Conservation (phyloP, 2,329 filamentous ascomycete species). For the Scytalidium sp. region DNA sequence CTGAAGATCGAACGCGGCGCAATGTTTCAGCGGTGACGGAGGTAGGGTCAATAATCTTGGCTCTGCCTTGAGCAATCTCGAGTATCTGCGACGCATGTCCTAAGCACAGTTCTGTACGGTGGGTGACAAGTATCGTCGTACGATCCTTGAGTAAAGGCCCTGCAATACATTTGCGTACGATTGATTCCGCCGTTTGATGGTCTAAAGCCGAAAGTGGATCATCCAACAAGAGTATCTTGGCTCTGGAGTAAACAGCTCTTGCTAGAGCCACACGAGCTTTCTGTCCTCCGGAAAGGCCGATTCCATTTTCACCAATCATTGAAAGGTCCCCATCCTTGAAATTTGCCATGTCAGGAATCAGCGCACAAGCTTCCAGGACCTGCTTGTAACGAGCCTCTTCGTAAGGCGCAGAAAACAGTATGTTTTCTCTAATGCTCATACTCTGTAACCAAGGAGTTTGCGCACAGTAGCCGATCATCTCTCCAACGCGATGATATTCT, state of each 20-base stretch:
- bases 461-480: constrained; percentile 60
- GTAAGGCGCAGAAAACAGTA: constrained; percentile 62
- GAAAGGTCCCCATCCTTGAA: constrained; percentile 64
- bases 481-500: constrained; percentile 45
- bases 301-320: constrained; percentile 58
- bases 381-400: constrained; percentile 67
- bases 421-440: constrained; percentile 68
- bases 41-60: constrained; percentile 19
- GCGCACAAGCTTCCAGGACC: constrained; percentile 63
- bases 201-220: constrained; percentile 59
- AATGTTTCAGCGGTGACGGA: constrained; percentile 21
- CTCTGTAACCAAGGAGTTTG: constrained; percentile 68
- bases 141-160: constrained; percentile 52
- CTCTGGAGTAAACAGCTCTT: constrained; percentile 54
- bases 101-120: constrained; percentile 68
- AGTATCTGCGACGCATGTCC: constrained; percentile 72
- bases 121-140: constrained; percentile 58
- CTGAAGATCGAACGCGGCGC: constrained; percentile 14
- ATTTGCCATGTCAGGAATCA: constrained; percentile 57
- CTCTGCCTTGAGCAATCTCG: constrained; percentile 61
- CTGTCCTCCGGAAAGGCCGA: constrained; percentile 59
- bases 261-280: constrained; percentile 59
- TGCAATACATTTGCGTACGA: constrained; percentile 54
- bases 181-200: constrained; percentile 60
- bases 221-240: constrained; percentile 53